These are phyloP conservation scores for Blakeslea trispora DNA, from an alignment of 371 early-diverging fungal species.

Conservation along the genomic window DNA sequence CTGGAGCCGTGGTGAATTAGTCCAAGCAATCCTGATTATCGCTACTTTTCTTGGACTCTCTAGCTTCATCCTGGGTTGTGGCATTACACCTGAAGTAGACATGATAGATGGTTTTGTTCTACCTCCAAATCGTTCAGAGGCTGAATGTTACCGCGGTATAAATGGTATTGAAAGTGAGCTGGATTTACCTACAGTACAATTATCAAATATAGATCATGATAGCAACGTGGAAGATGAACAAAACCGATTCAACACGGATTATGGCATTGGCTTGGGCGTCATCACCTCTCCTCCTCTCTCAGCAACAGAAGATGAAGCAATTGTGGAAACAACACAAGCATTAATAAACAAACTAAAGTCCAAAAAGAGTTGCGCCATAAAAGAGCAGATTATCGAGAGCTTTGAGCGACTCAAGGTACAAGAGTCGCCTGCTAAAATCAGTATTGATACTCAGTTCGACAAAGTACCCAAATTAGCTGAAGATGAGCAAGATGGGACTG, in stretches of 20 bases:
- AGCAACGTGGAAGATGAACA: conserved; percentile 2
- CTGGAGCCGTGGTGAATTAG: conserved; percentile 66
- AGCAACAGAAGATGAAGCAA: conserved; percentile 16
- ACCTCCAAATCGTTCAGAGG: background rate
- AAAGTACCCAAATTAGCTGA: background rate
- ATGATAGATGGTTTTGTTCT: conserved; percentile 58
- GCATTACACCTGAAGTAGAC: conserved; percentile 68
- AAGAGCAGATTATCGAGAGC: conserved; percentile 41
- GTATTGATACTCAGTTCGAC: conserved; percentile 3
- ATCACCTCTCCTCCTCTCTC: conserved; percentile 10
- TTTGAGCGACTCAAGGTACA: conserved; percentile 30
- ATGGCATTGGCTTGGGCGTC: conserved; percentile 37
- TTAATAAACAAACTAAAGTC: conserved; percentile 40
- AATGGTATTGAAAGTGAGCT: conserved; percentile 45
- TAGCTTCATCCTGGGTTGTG: conserved; percentile 63
- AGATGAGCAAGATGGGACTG: background rate
- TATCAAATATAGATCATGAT: background rate
- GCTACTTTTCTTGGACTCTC: conserved; percentile 61
- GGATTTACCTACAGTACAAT: conserved; percentile 25
- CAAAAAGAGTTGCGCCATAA: conserved; percentile 31
- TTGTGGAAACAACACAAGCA: conserved; percentile 21
- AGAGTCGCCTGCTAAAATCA: conserved; percentile 8
- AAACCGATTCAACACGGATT: conserved; percentile 21
- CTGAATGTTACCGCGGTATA: background rate
- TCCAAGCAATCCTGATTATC: conserved; percentile 62